Evolutionary conservation across 192 early-diverging fungal genomes (phyloP), one percentile per base, ranked within the genome.

Genomic region (Spinellus fusiger): DNA sequence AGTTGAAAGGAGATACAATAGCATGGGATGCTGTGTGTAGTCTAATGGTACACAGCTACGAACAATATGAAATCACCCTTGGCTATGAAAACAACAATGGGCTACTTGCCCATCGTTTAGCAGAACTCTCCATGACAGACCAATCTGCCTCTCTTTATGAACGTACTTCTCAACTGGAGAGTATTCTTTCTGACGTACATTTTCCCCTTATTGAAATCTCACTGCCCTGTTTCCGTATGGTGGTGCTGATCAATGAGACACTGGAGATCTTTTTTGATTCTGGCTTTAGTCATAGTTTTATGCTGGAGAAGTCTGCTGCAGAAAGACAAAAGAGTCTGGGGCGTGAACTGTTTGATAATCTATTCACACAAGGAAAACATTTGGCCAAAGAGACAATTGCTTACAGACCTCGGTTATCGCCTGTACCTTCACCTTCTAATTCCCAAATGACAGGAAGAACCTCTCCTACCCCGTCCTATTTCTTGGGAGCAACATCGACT

Each of bases 191-290:
- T 2, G 38, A 52, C 23, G 29, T 38, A 7, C 20, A 52, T 15
- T 22, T 37, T 25, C 35, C 50, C 15, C 15, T 46, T 2, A 37
- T 63, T 7, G 61, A 63, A n/a, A 23, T 63, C 5, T 47, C 61
- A 0, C 7, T 54, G 15, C 65, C 65, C 18, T 67, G 56, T 20
- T 67, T 67, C 52, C 50, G 87, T 29, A 91, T 96, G 78, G 82
- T 93, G 1, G 78, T 93, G n/a, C 71, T 96, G 56, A 87, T 84
- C 16, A 93, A 96, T 66, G 90, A 89, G 37, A 81, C 85, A 33
- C 73, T 98, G n/a, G 89, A 92, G 56, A 73, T 77, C 27, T 94
- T 92, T 54, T 95, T 98, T 66, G 86, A 91, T 25, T 48, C 64
- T 27, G 85, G 77, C 28, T 91, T 92, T 68, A 40, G 73, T 3